Percentiles rank a stretch among this genome's conserved stretches.
phyloP scores from a whole-genome alignment of 2,329 filamentous ascomycete genomes.

The Monosporascus sp. region DNA sequence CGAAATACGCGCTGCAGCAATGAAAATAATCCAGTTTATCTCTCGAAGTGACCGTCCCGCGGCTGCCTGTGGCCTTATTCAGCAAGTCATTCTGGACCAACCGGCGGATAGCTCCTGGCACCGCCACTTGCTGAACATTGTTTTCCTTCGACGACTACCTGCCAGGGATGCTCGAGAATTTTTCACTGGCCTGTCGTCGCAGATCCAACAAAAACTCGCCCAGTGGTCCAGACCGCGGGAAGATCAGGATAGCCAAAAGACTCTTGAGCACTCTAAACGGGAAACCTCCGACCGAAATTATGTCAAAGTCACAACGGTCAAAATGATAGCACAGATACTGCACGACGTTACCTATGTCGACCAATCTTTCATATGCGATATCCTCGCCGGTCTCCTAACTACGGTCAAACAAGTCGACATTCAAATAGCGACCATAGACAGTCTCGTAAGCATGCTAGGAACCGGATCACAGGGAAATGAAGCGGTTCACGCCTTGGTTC shows the following conservation, averaged over 20 bases:
- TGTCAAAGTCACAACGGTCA: slow-evolving; percentile 32
- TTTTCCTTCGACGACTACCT: slow-evolving; percentile 24
- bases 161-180: slow-evolving; percentile 20
- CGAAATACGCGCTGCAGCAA: neutral
- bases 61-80: slow-evolving; percentile 25
- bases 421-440: slow-evolving; percentile 22
- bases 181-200: slow-evolving; percentile 20
- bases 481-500: slow-evolving; percentile 9
- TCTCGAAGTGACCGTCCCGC: slow-evolving; percentile 24
- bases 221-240: no score
- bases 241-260: slow-evolving; percentile 7
- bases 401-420: slow-evolving; percentile 29
- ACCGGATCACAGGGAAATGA: slow-evolving; percentile 11
- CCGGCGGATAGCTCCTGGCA: slow-evolving; percentile 29
- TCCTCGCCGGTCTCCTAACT: slow-evolving; percentile 24
- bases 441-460: slow-evolving; percentile 20
- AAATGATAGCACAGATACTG: slow-evolving; percentile 32
- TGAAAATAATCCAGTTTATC: slow-evolving; percentile 17
- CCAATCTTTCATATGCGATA: slow-evolving; percentile 18
- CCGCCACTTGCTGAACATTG: slow-evolving; percentile 21
- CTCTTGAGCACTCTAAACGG: slow-evolving; percentile 17
- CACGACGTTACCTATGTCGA: slow-evolving; percentile 23
- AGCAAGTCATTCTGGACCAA: slow-evolving; percentile 23
- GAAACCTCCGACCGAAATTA: slow-evolving; percentile 6
- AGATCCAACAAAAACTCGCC: slow-evolving; percentile 12